A percentile compares a stretch with the other conserved stretches of the same genome.
Evolutionary conservation across 495 filamentous ascomycete species (phyloP).

Genomic region (Chaetomidium leptoderma): DNA sequence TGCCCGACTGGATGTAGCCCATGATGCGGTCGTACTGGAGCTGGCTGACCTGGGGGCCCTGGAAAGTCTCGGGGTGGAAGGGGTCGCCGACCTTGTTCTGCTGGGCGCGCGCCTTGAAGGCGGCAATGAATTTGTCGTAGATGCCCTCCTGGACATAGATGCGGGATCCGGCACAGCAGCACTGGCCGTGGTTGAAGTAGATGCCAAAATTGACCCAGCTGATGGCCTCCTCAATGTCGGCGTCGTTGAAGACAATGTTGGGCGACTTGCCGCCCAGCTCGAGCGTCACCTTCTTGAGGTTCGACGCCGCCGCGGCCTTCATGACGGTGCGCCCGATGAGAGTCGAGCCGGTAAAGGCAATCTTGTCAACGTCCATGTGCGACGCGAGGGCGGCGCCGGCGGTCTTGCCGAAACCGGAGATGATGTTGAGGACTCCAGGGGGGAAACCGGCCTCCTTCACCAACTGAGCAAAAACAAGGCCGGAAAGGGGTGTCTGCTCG

Average conservation of each 20-base stretch:
- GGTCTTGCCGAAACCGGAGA: conserved; percentile 85
- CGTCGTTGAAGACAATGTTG: conserved; percentile 96
- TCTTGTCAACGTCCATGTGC: conserved; percentile 98
- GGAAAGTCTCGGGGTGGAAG: conserved; percentile 84
- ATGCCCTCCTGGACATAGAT: conserved; percentile 94
- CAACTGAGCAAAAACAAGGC: conserved; percentile 70
- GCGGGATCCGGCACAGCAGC: conserved; percentile 94
- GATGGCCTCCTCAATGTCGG: conserved; percentile 92
- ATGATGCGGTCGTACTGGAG: conserved; percentile 97
- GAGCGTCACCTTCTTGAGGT: conserved; percentile 99
- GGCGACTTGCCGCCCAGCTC: conserved; percentile 98
- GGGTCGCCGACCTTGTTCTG: conserved; percentile 90
- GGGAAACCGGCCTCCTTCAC: conserved; percentile 96
- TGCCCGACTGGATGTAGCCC: conserved; percentile 91
- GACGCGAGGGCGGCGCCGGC: conserved; percentile 88
- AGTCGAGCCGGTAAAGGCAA: conserved; percentile 97
- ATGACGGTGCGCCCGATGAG: conserved; percentile 86
- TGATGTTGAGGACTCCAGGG: conserved; percentile 88
- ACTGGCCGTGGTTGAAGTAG: conserved; percentile 98
- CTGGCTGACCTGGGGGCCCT: conserved; percentile 93
- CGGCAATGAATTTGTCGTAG: conserved; percentile 87
- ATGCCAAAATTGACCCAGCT: conserved; percentile 99
- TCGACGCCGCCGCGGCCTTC: conserved; percentile 91
- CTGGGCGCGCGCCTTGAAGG: conserved; percentile 80
- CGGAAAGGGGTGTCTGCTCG: conserved; percentile 93